Percentiles rank a stretch among this genome's conserved stretches.
These are phyloP conservation scores for Clonostachys solani DNA, from an alignment of 2,329 filamentous ascomycete species.

Conservation along the genomic window DNA sequence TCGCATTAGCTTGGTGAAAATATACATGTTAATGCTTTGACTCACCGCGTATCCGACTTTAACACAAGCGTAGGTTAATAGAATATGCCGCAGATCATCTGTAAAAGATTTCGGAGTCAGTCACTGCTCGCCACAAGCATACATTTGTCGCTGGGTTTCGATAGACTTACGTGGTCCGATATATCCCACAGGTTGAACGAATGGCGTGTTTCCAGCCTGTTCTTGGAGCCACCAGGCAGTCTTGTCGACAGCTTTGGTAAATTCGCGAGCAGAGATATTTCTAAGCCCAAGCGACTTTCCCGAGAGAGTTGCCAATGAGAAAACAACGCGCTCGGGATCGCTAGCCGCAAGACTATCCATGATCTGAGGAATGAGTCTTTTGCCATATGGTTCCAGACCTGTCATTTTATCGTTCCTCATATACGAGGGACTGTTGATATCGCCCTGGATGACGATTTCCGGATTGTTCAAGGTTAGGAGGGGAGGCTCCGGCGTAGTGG, in stretches of 20 bases:
- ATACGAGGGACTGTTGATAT: too few relatives aligned
- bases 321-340: slow-evolving; percentile 16
- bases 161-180: slow-evolving; percentile 24
- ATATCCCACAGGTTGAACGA: slow-evolving; percentile 16
- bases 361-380: slow-evolving; percentile 17
- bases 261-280: slow-evolving; percentile 13
- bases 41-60: slow-evolving; percentile 25
- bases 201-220: slow-evolving; percentile 7
- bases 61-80: slow-evolving; percentile 21
- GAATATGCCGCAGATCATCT: slow-evolving; percentile 22
- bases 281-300: slow-evolving; percentile 9
- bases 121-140: background rate
- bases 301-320: slow-evolving; percentile 10
- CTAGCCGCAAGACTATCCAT: slow-evolving; percentile 14
- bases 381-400: slow-evolving; percentile 6
- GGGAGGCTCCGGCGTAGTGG: too few relatives aligned
- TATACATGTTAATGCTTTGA: background rate
- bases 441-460: too few relatives aligned
- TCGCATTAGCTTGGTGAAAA: too few relatives aligned
- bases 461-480: too few relatives aligned
- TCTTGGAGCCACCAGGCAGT: slow-evolving; percentile 20
- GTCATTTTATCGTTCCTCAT: too few relatives aligned
- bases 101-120: too few relatives aligned
- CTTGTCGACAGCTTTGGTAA: slow-evolving; percentile 18
- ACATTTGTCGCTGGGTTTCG: too few relatives aligned